Base-by-base conservation (phyloP, 345 rosid species). In the Xanthoceras sorbifolium region DNA sequence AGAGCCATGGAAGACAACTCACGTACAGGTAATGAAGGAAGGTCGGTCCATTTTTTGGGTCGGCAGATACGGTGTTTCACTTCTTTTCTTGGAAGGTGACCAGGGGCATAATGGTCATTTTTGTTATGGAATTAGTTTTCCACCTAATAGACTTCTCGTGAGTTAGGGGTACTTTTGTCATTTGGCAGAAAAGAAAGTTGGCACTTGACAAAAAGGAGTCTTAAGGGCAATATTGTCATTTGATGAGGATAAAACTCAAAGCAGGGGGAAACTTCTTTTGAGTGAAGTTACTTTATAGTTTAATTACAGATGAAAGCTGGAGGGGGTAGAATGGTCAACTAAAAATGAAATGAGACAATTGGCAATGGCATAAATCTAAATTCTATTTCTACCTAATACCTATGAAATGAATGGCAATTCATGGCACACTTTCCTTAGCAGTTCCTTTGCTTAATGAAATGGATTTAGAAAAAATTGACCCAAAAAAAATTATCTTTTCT, bases 1-100 rank as follows among this genome's bases (percentile, higher is more conserved):
- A 82, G 85, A 59, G 78, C 81, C 82, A 85, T 78, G 79, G 83
- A 70, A 66, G 90, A 73, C 94, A 92, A 81, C 93, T 85, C 69
- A 84, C 79, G n/a, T 52, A 85, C 86, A 86, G 89, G 69, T 82
- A 76, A 78, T 36, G 73, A 75, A 66, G 73, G 82, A 70, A 82
- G 81, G 68, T 69, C 28, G 34, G 65, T 72, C 69, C 6, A 6
- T 29, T 40, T 26, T 25, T 52, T 29, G 73, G 28, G 57, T 57
- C 52, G 32, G 31, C 48, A 22, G 18, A 69, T 42, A 42, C 36
- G 36, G 14, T 42, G 15, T 11, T 1, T 9, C 23, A 2, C n/a
- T 31, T 62, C 66, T 60, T n/a, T 60, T 77, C 93, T 57, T 2
- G 82, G 92, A 87, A 89, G 74, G 70, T 75, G 38, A 54, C 2